Evolutionary conservation across 345 rosid genomes (phyloP).

Genomic region (Cardamine resedifolia): DNA sequence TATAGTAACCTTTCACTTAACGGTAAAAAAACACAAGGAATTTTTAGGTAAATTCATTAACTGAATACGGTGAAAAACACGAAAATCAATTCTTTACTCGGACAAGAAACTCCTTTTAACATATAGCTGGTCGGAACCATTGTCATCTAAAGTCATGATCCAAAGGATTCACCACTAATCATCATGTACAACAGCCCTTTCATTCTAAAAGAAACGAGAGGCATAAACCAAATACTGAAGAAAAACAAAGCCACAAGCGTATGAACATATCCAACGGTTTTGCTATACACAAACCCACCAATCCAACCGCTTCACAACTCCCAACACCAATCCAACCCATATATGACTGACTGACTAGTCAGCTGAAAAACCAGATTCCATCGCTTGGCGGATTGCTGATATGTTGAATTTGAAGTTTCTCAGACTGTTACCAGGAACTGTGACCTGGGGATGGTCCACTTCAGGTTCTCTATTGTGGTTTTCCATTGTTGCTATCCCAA

Average conservation of each 20-base stretch:
- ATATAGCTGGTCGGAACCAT: conserved; percentile 21
- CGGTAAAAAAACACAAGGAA: background rate
- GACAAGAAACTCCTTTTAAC: background rate
- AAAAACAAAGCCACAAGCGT: conserved; percentile 8
- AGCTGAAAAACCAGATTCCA: conserved; percentile 58
- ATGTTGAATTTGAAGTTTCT: conserved; percentile 66
- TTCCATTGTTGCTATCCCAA: conserved; percentile 31
- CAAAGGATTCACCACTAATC: conserved; percentile 20
- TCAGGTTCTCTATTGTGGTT: conserved; percentile 36
- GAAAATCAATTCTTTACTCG: conserved; percentile 1
- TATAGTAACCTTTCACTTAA: background rate
- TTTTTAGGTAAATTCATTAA: background rate
- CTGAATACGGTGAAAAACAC: background rate
- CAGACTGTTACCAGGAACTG: conserved; percentile 60
- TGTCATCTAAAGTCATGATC: conserved; percentile 27
- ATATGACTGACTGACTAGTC: conserved; percentile 3
- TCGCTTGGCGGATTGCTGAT: conserved; percentile 58
- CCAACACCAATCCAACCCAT: conserved; percentile 13
- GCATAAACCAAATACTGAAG: conserved; percentile 1
- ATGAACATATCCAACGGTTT: conserved; percentile 31
- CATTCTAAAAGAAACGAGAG: conserved; percentile 10
- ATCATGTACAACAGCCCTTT: conserved; percentile 33
- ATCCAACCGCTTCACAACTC: conserved; percentile 20
- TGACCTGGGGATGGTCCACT: conserved; percentile 51
- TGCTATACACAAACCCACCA: conserved; percentile 37